Conservation (phyloP, 345 rosid genomes). For the Xanthoceras sorbifolium region DNA sequence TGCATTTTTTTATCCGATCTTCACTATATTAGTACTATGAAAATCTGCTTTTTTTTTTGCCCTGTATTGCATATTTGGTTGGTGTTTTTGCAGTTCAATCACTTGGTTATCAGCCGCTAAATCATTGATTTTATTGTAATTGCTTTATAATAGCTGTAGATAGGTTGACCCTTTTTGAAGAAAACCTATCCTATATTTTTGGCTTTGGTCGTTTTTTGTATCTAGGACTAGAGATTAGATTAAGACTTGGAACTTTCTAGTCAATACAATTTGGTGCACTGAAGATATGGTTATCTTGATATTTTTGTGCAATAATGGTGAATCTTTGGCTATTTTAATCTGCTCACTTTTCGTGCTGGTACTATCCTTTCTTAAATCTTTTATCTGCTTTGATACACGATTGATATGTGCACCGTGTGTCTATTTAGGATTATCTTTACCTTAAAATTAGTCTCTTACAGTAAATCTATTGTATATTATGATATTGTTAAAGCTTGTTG, state of each 20-base stretch:
- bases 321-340: neutral
- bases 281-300: neutral
- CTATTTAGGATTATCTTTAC: neutral
- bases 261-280: neutral
- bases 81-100: neutral
- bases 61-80: neutral
- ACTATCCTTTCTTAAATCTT: neutral
- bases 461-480: neutral
- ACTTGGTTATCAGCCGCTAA: neutral
- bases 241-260: neutral
- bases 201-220: neutral
- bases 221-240: neutral
- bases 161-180: neutral
- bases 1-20: neutral
- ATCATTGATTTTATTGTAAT: neutral
- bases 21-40: neutral
- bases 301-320: neutral
- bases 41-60: neutral
- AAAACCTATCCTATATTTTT: neutral
- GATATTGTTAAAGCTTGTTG: neutral
- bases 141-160: neutral
- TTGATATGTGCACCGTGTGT: neutral
- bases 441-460: neutral
- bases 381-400: neutral
- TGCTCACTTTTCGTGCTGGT: neutral